These are phyloP conservation scores for Herpetomonas samuelpessoai DNA, from an alignment of 208 protist species.

Conservation along the genomic window DNA sequence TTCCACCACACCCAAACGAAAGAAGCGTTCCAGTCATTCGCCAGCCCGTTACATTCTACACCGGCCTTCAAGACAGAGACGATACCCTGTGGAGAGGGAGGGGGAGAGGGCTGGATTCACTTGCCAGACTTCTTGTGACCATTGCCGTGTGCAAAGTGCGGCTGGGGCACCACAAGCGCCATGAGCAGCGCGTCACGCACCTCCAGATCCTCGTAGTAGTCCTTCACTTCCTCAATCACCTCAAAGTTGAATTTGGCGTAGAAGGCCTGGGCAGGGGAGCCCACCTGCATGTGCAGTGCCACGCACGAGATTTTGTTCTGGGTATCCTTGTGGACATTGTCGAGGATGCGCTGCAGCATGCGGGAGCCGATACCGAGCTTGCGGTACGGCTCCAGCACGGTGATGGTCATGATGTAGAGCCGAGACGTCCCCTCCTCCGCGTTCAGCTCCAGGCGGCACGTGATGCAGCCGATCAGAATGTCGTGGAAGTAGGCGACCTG, in stretches of 20 bases:
- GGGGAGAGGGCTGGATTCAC: slow-evolving; percentile 6
- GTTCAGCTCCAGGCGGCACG: slow-evolving; percentile 80
- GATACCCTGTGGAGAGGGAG: no score
- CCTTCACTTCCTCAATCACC: slow-evolving; percentile 38
- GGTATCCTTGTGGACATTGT: slow-evolving; percentile 48
- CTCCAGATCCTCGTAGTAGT: slow-evolving; percentile 86
- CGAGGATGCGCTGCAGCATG: slow-evolving; percentile 60
- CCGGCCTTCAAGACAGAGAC: no score
- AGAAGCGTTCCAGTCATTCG: no score
- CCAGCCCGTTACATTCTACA: no score
- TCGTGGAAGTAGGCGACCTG: slow-evolving; percentile 88
- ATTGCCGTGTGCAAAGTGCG: slow-evolving; percentile 23
- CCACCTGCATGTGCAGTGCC: slow-evolving; percentile 85
- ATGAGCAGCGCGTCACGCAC: slow-evolving; percentile 69
- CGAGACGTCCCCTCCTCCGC: slow-evolving; percentile 37
- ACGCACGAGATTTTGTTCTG: slow-evolving; percentile 48
- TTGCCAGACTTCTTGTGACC: slow-evolving; percentile 36
- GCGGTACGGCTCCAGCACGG: slow-evolving; percentile 90
- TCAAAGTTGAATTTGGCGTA: slow-evolving; percentile 83
- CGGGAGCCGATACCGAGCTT: slow-evolving; percentile 78
- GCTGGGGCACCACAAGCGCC: slow-evolving; percentile 52
- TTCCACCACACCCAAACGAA: no score
- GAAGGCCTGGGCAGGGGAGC: slow-evolving; percentile 73
- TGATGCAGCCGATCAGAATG: slow-evolving; percentile 89
- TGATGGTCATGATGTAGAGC: slow-evolving; percentile 95